Evolutionary conservation across 2,329 filamentous ascomycete genomes (phyloP), one percentile per base, ranked within the genome.

Genomic region (Dactylellina haptotyla): DNA sequence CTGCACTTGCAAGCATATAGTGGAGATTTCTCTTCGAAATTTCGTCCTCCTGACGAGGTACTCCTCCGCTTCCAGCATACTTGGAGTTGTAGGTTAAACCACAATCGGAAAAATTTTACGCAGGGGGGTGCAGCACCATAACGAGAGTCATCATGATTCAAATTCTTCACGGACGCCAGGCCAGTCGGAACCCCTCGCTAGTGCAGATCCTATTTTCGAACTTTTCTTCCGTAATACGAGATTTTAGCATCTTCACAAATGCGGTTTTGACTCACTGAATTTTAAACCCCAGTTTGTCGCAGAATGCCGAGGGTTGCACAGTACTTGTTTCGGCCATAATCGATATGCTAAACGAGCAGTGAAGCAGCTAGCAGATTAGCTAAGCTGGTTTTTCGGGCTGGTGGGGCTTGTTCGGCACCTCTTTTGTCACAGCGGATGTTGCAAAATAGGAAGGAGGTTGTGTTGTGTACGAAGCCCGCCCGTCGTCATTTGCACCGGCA

Each of bases 191-290:
- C 46, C 23, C 14, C n/a, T 16, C 46, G 46, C 4, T 6, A 46
- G 18, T 1, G 20, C n/a, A 14, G 20, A 28, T 9, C 23, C 20
- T 4, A 50, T 50, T 12, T 3, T 46, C 18, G 8, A 46, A 23
- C 4, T n/a, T 41, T 12, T 5, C 14, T n/a, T n/a, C n/a, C 12
- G 18, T 12, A 41, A 41, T 12, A 12, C 14, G 12, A 41, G 12
- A 4, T 41, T 41, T 41, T 41, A n/a, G 3, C 6, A 12, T 1
- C 23, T 30, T 28, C 30, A 30, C 20, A 30, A 30, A 28, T 26
- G 20, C 46, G 5, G n/a, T 50, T 50, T 50, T 30, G 23, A 50
- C 46, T 50, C 41, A 46, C 41, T 20, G 23, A 50, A n/a, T n/a
- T n/a, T 12, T 50, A 25, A 14, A 25, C 12, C 5, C 46, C 30